Conservation (phyloP, 768 basidiomycete species). For the Lactarius deliciosus region DNA sequence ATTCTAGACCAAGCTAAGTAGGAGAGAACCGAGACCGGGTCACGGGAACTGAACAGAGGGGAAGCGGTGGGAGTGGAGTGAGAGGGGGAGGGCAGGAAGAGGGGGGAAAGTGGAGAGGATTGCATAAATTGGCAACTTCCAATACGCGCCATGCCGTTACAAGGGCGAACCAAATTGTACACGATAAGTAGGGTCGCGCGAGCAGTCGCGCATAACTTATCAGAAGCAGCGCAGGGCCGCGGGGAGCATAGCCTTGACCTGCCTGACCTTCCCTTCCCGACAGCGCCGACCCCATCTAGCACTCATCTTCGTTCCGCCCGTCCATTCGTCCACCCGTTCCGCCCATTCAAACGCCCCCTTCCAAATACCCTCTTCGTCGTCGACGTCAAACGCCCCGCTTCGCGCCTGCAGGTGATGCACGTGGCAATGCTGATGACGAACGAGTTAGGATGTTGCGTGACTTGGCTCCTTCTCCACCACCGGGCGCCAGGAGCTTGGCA, state of each 20-base stretch:
- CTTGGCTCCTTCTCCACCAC: not conserved
- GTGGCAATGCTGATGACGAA: not conserved
- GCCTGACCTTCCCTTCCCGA: not conserved
- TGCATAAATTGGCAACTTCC: not conserved
- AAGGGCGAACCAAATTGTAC: not conserved
- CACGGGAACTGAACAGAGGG: not conserved
- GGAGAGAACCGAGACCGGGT: not conserved
- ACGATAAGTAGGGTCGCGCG: not conserved
- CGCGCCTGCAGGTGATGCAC: not conserved
- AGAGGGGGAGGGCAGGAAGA: not conserved
- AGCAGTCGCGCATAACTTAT: slow-evolving; percentile 2
- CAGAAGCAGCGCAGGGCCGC: slow-evolving; percentile 1
- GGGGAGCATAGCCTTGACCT: not conserved
- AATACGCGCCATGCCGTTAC: slow-evolving; percentile 14
- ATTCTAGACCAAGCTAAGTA: slow-evolving; percentile 15
- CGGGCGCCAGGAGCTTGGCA: not conserved
- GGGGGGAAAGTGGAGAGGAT: slow-evolving; percentile 1
- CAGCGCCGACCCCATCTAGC: not conserved
- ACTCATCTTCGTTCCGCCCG: not conserved
- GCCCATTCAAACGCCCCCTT: not conserved
- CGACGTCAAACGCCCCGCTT: not conserved
- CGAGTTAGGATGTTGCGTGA: not conserved
- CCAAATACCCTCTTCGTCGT: not conserved
- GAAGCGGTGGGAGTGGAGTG: not conserved
- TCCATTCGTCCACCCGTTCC: not conserved